Evolutionary conservation across 73 alveolate species (phyloP), one percentile per base, ranked within the genome.

Genomic region (Tetrahymena malaccensis): DNA sequence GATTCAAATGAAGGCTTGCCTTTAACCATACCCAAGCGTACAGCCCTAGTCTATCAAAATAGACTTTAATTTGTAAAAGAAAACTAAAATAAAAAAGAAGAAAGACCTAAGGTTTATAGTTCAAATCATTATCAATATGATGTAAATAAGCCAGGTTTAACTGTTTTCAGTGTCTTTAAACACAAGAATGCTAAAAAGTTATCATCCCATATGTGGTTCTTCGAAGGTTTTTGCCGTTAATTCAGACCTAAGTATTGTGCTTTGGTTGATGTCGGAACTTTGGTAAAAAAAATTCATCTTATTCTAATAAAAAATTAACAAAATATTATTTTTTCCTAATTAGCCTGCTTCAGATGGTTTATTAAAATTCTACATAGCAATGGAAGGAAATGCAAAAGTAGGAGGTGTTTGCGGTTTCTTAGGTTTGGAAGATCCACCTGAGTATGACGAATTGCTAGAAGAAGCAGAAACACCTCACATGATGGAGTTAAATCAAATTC

Each of bases 331-430:
- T 22, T 56, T 7, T n/a, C n/a, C n/a, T 22, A 21, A 7, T 12
- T 9, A 70, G 89, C 97, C 97, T 43, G 96, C 57, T 27, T 84
- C 94, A 93, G 96, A 94, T 70, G 57, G 94, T 58, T 55, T 96
- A 25, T 94, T 93, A 44, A 94, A 83, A 33, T 85, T 96, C 57
- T 43, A 85, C 55, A 85, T 85, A 40, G 55, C 94, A 16, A 96
- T 96, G 97, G 97, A 94, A 57, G 96, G 96, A 35, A 83, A 96
- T 19, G 94, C 84, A 19, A 33, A 93, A 70, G 38, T 96, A 55
- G 97, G 96, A 0, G 97, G 97, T 43, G 96, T 93, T 1, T 96
- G 97, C 85, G 97, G 97, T 21, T 55, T 93, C 89, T 93, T 96
- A 93, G 85, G 95, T 43, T 56, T 95, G 17, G 95, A 89, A 89